Conservation (phyloP, 495 filamentous ascomycete genomes). For the Lasiosphaeria miniovina region DNA sequence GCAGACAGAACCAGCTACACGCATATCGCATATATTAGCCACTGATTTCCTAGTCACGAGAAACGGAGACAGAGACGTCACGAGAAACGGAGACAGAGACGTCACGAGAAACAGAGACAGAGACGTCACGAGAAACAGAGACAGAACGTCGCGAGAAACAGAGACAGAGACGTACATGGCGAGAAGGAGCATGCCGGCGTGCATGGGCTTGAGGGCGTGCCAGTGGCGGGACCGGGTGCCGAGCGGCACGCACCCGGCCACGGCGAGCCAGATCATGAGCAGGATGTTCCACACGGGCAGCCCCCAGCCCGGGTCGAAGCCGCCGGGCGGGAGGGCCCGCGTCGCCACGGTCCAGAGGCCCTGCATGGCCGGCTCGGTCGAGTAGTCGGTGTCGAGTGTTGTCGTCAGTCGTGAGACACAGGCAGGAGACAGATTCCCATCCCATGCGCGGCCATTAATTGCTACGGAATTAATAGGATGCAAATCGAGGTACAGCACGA, state of each 20-base stretch:
- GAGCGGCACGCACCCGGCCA: not conserved
- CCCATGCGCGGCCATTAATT: too few species aligned
- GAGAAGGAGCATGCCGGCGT: conserved; percentile 1
- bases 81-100: too few species aligned
- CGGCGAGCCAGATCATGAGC: not conserved
- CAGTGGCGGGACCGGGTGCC: not conserved
- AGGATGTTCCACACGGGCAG: conserved; percentile 1
- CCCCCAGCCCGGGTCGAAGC: not conserved
- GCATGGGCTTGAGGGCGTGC: not conserved
- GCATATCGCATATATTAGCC: not conserved
- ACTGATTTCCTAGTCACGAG: not conserved
- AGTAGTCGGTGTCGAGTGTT: not conserved
- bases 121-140: not conserved
- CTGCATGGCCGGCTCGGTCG: not conserved
- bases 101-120: too few species aligned
- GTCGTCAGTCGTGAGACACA: too few species aligned
- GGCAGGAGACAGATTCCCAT: too few species aligned
- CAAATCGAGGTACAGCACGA: too few species aligned
- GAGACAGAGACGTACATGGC: not conserved
- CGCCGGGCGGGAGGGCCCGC: not conserved
- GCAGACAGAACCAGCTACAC: conserved; percentile 1
- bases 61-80: not conserved
- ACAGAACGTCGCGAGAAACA: not conserved
- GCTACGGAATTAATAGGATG: too few species aligned
- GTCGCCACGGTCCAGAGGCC: not conserved